Percentiles rank a stretch among this genome's conserved stretches.
Evolutionary conservation across 768 basidiomycete species (phyloP).

Genomic region (Kwoniella newhampshirensis): DNA sequence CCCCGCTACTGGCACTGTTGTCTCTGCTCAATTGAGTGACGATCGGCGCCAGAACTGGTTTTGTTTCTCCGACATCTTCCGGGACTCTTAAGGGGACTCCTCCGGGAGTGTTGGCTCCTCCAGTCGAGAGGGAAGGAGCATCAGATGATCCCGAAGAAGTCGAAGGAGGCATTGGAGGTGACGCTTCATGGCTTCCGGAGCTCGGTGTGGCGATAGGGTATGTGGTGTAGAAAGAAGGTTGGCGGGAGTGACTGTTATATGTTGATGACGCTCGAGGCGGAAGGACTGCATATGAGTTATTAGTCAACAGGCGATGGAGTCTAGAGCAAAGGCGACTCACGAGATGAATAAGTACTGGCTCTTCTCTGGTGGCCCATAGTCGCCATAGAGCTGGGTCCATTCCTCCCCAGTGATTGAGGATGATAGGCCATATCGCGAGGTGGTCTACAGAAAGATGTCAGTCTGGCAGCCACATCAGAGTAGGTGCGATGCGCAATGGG

Average conservation of each 20-base stretch:
- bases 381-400: conserved; percentile 16
- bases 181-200: conserved; percentile 24
- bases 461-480: neutral
- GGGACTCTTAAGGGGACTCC: neutral
- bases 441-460: conserved; percentile 20
- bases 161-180: conserved; percentile 33
- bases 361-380: conserved; percentile 17
- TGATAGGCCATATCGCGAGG: conserved; percentile 36
- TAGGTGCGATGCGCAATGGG: too few relatives aligned
- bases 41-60: conserved; percentile 24
- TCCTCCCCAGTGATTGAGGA: neutral
- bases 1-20: conserved; percentile 14
- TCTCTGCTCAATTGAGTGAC: conserved; percentile 14
- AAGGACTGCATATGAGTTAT: conserved; percentile 12
- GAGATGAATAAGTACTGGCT: conserved; percentile 33
- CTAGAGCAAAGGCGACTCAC: conserved; percentile 21
- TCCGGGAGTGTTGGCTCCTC: conserved; percentile 22
- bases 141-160: conserved; percentile 16
- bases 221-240: conserved; percentile 34
- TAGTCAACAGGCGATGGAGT: neutral
- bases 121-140: conserved; percentile 15
- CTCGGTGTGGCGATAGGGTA: conserved; percentile 37
- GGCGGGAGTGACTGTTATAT: conserved; percentile 28
- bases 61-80: conserved; percentile 1
- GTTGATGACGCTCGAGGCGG: conserved; percentile 27